These are phyloP conservation scores for Onygena corvina DNA, from an alignment of 2,329 filamentous ascomycete genomes.

Conservation along the genomic window DNA sequence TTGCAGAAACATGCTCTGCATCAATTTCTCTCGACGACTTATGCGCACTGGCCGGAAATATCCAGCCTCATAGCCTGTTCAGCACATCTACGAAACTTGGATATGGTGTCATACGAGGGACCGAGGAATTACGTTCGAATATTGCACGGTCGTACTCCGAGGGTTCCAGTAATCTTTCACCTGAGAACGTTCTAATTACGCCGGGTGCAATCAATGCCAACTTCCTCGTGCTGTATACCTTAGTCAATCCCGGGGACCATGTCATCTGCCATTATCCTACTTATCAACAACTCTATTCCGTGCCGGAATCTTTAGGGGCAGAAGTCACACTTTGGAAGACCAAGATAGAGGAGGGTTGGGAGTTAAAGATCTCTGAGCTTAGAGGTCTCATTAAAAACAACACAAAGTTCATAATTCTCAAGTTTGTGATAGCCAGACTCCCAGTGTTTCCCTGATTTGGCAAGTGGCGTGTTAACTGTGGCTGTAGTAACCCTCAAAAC, in stretches of 20 bases:
- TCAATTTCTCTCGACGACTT: constrained; percentile 45
- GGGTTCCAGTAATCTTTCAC: constrained; percentile 25
- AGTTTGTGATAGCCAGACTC: constrained; percentile 25
- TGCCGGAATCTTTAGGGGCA: constrained; percentile 62
- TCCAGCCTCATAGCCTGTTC: constrained; percentile 27
- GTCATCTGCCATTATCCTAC: constrained; percentile 78
- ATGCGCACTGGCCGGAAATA: constrained; percentile 33
- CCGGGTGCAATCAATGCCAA: constrained; percentile 74
- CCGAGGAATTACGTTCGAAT: constrained; percentile 49
- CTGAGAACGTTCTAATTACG: constrained; percentile 60
- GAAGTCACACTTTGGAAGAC: constrained; percentile 68
- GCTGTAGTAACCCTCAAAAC: constrained; percentile 62
- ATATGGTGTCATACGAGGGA: constrained; percentile 64
- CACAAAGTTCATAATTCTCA: constrained; percentile 50
- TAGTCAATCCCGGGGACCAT: constrained; percentile 64
- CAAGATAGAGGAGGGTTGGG: constrained; percentile 50
- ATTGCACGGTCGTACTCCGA: constrained; percentile 53
- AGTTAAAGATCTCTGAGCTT: constrained; percentile 55
- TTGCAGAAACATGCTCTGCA: constrained; percentile 47
- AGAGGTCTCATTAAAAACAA: constrained; percentile 45
- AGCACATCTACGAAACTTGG: constrained; percentile 47
- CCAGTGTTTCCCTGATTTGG: no score
- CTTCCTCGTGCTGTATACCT: constrained; percentile 59
- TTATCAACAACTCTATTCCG: constrained; percentile 71
- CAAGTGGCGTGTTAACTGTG: constrained; percentile 43